Evolutionary conservation across 2,329 filamentous ascomycete species (phyloP), one percentile per base, ranked within the genome.

Genomic region (Beauveria medogensis): DNA sequence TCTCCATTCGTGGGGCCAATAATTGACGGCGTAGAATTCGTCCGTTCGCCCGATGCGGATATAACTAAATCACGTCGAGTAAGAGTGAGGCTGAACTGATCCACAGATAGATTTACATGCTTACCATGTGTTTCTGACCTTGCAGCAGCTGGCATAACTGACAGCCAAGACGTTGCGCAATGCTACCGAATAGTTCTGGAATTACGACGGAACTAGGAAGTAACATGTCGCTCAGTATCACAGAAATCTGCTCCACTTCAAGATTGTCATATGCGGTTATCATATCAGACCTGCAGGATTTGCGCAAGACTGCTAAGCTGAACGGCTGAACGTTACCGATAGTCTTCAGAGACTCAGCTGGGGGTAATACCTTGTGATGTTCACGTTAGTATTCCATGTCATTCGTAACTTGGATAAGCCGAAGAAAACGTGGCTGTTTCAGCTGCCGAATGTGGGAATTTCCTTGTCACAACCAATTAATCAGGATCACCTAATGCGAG

Each of bases 71-170:
- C 6, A 44, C 18, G 8, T 22, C 9, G 24, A 44, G 24, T 55
- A 55, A 43, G 40, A 55, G 24, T 55, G 53, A 55, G 53, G 53
- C 53, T 55, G 53, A 55, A 30, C 0, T 10, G 18, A 55, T 55
- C 53, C 53, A 44, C 53, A 55, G 40, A 55, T 55, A 30, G 24
- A 55, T 30, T 44, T 30, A 44, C 53, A 55, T 44, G 53, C 53
- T 55, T 18, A 55, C 53, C 51, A 24, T 10, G 24, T n/a, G 40
- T 41, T n/a, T 55, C 53, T 55, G 53, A 55, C 53, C 40, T 9
- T 44, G 53, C 53, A 55, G 53, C 18, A 55, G 24, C 24, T 44
- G 40, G 18, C 53, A 18, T 44, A 22, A 34, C 30, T n/a, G 30
- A 14, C 22, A 43, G 34, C 24, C 40, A 4, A 22, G 18, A 14